These are phyloP conservation scores for Astraeus odoratus DNA, from an alignment of 768 basidiomycete species.

Conservation along the genomic window DNA sequence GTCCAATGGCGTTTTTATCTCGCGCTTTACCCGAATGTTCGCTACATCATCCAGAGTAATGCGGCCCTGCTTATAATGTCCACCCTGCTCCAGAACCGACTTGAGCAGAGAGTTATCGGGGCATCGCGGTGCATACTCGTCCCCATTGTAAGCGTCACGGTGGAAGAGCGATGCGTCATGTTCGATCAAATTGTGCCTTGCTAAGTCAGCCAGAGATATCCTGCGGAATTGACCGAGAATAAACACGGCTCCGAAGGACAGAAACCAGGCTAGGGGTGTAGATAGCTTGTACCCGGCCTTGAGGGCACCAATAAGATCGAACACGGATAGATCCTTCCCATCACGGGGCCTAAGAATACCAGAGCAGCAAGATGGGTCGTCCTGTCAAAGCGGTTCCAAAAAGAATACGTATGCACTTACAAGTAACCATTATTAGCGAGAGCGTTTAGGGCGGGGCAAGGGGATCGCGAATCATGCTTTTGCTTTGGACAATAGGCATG, in stretches of 20 bases:
- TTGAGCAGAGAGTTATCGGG: conserved; percentile 34
- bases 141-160: conserved; percentile 32
- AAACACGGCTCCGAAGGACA: conserved; percentile 42
- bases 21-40: conserved; percentile 44
- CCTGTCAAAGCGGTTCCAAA: conserved; percentile 1
- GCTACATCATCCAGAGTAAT: conserved; percentile 35
- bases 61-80: conserved; percentile 21
- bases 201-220: conserved; percentile 34
- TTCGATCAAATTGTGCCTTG: conserved; percentile 45
- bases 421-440: conserved; percentile 73
- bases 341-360: conserved; percentile 42
- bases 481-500: conserved; percentile 41
- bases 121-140: conserved; percentile 39
- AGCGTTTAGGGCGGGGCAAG: conserved; percentile 69
- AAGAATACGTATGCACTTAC: conserved; percentile 33
- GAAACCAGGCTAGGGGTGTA: conserved; percentile 37
- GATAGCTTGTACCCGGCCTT: conserved; percentile 48
- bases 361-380: too few relatives aligned
- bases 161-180: conserved; percentile 60
- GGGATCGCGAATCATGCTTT: conserved; percentile 48
- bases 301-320: conserved; percentile 36
- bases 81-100: conserved; percentile 29
- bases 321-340: conserved; percentile 42
- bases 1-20: conserved; percentile 37
- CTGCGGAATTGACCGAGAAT: conserved; percentile 32